Conservation (phyloP, 2,329 filamentous ascomycete genomes). For the Alternaria brassicae region DNA sequence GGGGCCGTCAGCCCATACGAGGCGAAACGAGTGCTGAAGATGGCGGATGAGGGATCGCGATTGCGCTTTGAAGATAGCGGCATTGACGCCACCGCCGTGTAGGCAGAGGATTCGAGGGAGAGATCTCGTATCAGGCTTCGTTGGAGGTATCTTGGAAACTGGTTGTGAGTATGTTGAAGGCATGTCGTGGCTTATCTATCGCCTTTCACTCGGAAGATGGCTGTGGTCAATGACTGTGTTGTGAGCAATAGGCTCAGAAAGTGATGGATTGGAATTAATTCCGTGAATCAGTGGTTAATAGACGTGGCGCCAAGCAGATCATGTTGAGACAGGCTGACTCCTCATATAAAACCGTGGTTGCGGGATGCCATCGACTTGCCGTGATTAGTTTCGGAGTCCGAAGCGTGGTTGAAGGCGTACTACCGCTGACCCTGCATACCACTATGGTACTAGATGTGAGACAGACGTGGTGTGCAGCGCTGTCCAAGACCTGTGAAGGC, state of each 20-base stretch:
- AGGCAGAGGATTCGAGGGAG: constrained; percentile 77
- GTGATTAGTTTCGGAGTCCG: constrained; percentile 2
- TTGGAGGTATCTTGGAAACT: constrained; percentile 33
- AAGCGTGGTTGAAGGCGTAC: constrained; percentile 1
- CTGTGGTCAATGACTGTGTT: background rate
- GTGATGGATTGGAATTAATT: background rate
- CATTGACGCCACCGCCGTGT: constrained; percentile 80
- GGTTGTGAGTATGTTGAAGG: constrained; percentile 7
- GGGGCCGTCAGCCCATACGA: constrained; percentile 76
- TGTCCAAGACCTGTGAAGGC: background rate
- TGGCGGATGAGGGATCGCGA: constrained; percentile 63
- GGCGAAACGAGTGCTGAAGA: constrained; percentile 67
- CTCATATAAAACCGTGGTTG: background rate
- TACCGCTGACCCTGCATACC: constrained; percentile 2
- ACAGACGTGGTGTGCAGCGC: background rate
- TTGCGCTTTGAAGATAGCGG: constrained; percentile 72
- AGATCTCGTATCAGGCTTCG: constrained; percentile 32
- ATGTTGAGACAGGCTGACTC: background rate
- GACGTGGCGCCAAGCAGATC: background rate
- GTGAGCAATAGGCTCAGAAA: background rate
- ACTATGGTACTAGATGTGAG: background rate
- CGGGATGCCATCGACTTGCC: background rate
- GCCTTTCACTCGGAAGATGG: background rate
- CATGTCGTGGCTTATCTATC: constrained; percentile 1
- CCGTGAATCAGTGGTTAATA: background rate